Base-by-base conservation (phyloP, 345 rosid species). In the Jatropha curcas region DNA sequence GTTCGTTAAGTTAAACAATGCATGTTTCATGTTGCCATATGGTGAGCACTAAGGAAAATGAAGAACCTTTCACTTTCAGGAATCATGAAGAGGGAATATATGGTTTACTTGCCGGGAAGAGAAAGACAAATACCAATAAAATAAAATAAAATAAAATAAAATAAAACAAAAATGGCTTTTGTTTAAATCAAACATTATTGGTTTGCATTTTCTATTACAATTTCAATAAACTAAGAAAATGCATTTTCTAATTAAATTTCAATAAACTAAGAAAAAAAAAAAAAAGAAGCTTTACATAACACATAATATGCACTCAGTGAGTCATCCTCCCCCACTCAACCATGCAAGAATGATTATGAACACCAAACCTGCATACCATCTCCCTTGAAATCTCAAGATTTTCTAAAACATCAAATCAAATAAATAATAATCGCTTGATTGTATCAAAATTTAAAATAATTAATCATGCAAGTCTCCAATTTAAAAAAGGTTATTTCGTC, bases 91-190 rank as follows among this genome's bases (percentile, higher is more conserved):
- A 73, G 20, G 20, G 53, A 64, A 66, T 59, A 2, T 62, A 46
- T 52, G 72, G 79, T 33, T 82, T 75, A 62, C 84, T 82, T 75
- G 77, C 57, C 72, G 80, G 77, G 52, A 14, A 71, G 77, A 75
- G 33, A 72, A 72, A 75, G 77, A 2, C 7, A 68, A 24, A 41
- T 1, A 19, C 0, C 3, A 68, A 55, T 17, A 34, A 2, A 24
- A 12, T 13, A 20, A 58, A 50, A 9, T 37, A 7, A 10, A 0
- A 10, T 28, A 64, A 4, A 22, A 46, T 14, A 46, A 46, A 12
- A 46, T n/a, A n/a, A n/a, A n/a, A n/a, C n/a, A n/a, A 12, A 46
- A 12, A 46, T 2, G 16, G 16, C 5, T 46, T 46, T 46, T 46
- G 14, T 12, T 46, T 46, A 12, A 46, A 12, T 46, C 12, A 12